phyloP scores from a whole-genome alignment of 495 filamentous ascomycete genomes.

The Podospora fimiseda region DNA sequence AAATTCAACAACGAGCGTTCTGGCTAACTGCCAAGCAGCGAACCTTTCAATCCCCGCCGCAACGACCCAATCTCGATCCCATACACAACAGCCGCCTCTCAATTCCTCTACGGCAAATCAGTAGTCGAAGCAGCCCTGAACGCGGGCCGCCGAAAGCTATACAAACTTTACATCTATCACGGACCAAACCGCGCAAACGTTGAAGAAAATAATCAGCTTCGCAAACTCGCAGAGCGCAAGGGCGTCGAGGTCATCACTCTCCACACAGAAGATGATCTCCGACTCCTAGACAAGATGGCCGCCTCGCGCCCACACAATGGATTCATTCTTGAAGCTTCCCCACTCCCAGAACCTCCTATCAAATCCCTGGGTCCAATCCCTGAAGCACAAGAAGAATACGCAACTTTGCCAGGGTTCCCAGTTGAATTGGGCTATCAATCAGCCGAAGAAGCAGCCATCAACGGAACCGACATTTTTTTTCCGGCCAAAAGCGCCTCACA shows the following conservation, averaged over 20 bases:
- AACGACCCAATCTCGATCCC: constrained; percentile 53
- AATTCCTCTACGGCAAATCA: constrained; percentile 82
- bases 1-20: too few species aligned
- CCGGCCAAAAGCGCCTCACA: constrained; percentile 35
- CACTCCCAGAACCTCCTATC: constrained; percentile 68
- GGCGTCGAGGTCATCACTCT: constrained; percentile 49
- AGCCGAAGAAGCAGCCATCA: constrained; percentile 62
- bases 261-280: constrained; percentile 41
- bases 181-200: constrained; percentile 42
- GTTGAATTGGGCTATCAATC: constrained; percentile 62
- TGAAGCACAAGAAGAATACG: constrained; percentile 28
- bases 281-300: constrained; percentile 76
- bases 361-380: constrained; percentile 46
- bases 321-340: constrained; percentile 80
- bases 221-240: constrained; percentile 52
- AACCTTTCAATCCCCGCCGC: background rate
- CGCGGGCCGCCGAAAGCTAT: constrained; percentile 61
- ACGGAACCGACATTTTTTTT: constrained; percentile 48
- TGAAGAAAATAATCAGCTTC: constrained; percentile 40
- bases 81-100: constrained; percentile 78
- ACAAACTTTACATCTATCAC: constrained; percentile 74
- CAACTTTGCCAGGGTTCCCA: constrained; percentile 41
- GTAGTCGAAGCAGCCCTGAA: constrained; percentile 77
- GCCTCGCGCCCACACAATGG: constrained; percentile 84
- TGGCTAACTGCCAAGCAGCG: background rate